Conservation (phyloP, 2,329 filamentous ascomycete species). For the Monosporascus sp. region DNA sequence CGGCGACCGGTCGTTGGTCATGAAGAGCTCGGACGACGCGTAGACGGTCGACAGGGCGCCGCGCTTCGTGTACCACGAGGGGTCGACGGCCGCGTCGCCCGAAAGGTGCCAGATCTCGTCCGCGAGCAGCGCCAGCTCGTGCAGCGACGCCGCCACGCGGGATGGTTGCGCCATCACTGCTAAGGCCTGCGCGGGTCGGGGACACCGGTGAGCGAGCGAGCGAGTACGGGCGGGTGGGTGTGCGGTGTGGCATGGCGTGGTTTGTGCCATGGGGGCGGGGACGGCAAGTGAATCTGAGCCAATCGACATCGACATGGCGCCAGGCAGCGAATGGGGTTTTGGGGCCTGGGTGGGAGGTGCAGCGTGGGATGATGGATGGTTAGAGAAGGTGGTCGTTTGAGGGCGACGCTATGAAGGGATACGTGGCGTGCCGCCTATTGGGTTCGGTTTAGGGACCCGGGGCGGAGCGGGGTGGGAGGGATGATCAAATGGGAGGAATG, state of each 20-base stretch:
- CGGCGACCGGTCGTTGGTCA: constrained; percentile 78
- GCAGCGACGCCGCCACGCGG: constrained; percentile 68
- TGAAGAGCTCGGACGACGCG: constrained; percentile 80
- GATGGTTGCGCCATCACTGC: constrained; percentile 83
- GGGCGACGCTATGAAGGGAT: background rate
- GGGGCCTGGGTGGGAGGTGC: no score
- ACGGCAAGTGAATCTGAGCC: background rate
- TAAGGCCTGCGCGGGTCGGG: constrained; percentile 55
- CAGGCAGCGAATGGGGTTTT: no score
- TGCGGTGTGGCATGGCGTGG: background rate
- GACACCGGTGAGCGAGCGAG: background rate
- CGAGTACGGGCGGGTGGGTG: background rate
- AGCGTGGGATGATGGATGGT: background rate
- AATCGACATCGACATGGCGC: background rate
- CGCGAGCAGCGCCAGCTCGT: constrained; percentile 73
- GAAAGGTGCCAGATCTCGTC: constrained; percentile 91
- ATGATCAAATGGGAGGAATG: background rate
- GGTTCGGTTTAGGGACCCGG: background rate
- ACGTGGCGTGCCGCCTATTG: background rate
- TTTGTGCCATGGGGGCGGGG: background rate
- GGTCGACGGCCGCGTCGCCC: constrained; percentile 75
- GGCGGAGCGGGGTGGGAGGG: constrained; percentile 1
- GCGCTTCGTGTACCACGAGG: constrained; percentile 75
- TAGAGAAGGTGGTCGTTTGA: background rate
- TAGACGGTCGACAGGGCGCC: constrained; percentile 52